phyloP scores from a whole-genome alignment of 805 yeast genomes.

The Starmerella apis region DNA sequence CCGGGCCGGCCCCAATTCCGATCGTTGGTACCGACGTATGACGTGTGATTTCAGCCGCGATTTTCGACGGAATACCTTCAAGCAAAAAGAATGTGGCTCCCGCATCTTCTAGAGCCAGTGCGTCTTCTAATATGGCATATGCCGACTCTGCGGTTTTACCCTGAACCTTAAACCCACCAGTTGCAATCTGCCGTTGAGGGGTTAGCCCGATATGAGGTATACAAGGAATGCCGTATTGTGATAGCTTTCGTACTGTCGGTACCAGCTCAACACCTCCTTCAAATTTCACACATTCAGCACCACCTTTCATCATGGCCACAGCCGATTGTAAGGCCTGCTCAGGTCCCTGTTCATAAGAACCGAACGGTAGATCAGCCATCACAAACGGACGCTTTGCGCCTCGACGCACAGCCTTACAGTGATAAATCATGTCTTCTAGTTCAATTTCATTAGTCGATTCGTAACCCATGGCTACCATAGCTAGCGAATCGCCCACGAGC shows the following conservation, averaged over 20 bases:
- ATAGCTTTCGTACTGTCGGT: conserved; percentile 45
- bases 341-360: conserved; percentile 59
- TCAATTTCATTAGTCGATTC: conserved; percentile 54
- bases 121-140: conserved; percentile 49
- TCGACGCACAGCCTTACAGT: conserved; percentile 63
- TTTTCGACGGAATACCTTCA: conserved; percentile 74
- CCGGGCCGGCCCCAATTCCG: conserved; percentile 91
- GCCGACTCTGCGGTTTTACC: conserved; percentile 53
- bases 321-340: conserved; percentile 55
- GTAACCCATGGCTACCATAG: conserved; percentile 85
- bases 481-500: conserved; percentile 83
- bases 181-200: conserved; percentile 69
- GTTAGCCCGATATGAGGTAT: conserved; percentile 88
- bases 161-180: conserved; percentile 85
- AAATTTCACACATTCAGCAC: conserved; percentile 64
- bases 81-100: conserved; percentile 69
- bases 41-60: conserved; percentile 56
- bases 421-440: conserved; percentile 66
- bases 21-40: conserved; percentile 64
- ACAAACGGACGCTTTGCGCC: conserved; percentile 57
- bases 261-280: conserved; percentile 66
- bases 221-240: conserved; percentile 70
- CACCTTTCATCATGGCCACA: conserved; percentile 42
- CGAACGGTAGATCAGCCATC: conserved; percentile 83
- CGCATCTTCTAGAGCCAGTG: conserved; percentile 54